Conservation (phyloP, 306 rosid species). For the Inga oerstediana region DNA sequence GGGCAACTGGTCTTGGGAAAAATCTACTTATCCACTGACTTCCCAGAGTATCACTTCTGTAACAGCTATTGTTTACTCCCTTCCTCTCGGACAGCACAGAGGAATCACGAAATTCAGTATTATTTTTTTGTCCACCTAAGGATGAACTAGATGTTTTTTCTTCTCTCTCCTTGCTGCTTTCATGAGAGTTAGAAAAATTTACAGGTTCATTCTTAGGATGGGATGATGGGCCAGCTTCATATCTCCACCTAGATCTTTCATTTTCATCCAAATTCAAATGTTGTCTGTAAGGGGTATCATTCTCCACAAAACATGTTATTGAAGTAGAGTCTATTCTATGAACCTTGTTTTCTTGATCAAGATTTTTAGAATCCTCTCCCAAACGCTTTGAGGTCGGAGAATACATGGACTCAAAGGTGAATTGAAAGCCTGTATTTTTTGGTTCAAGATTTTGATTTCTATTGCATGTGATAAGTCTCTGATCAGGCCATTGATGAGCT, state of each 20-base stretch:
- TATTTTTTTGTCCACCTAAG: slow-evolving; percentile 46
- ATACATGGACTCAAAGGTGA: slow-evolving; percentile 75
- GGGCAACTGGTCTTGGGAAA: slow-evolving; percentile 44
- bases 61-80: slow-evolving; percentile 35
- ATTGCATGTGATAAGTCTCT: slow-evolving; percentile 41
- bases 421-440: slow-evolving; percentile 66
- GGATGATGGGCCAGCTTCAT: slow-evolving; percentile 40
- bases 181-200: slow-evolving; percentile 42
- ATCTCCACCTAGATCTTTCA: slow-evolving; percentile 40
- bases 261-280: slow-evolving; percentile 33
- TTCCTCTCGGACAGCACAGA: slow-evolving; percentile 41
- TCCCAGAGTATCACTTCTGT: slow-evolving; percentile 40
- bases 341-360: slow-evolving; percentile 40
- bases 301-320: slow-evolving; percentile 46
- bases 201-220: slow-evolving; percentile 34
- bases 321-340: slow-evolving; percentile 57
- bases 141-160: slow-evolving; percentile 55
- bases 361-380: slow-evolving; percentile 48
- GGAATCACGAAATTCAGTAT: slow-evolving; percentile 44
- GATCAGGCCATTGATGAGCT: slow-evolving; percentile 34
- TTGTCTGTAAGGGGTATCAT: slow-evolving; percentile 33
- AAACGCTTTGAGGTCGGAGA: slow-evolving; percentile 43
- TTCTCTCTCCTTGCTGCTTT: slow-evolving; percentile 48
- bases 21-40: slow-evolving; percentile 85
- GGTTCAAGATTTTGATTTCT: slow-evolving; percentile 39